Conservation (phyloP, 768 basidiomycete genomes). For the Vararia minispora region DNA sequence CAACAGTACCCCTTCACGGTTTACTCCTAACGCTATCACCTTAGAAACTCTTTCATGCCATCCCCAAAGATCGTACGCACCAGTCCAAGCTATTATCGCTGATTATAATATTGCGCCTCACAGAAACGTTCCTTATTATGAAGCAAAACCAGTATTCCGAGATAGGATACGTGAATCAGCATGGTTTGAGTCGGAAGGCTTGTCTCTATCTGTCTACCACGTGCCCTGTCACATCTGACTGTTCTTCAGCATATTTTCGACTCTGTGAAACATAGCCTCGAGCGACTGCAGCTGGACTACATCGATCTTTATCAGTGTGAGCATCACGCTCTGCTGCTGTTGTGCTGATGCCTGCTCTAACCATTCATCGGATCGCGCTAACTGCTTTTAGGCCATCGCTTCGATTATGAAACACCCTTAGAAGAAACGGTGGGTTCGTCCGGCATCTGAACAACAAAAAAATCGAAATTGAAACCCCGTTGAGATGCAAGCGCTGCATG, state of each 20-base stretch:
- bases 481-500: background rate
- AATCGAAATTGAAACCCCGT: background rate
- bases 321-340: too few relatives aligned
- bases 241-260: constrained; percentile 2
- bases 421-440: background rate
- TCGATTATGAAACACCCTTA: background rate
- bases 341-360: background rate
- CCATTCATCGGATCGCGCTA: background rate
- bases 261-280: background rate
- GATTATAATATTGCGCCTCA: too few relatives aligned
- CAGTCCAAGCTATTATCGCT: constrained; percentile 4
- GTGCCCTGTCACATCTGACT: too few relatives aligned
- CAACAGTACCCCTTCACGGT: background rate
- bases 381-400: background rate
- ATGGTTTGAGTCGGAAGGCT: constrained; percentile 34
- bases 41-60: constrained; percentile 7
- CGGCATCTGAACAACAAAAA: background rate
- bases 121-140: background rate
- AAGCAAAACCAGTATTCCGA: constrained; percentile 20
- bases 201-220: too few relatives aligned
- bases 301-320: background rate
- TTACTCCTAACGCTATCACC: constrained; percentile 14
- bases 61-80: constrained; percentile 11
- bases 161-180: constrained; percentile 36
- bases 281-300: constrained; percentile 1